Base-by-base conservation (phyloP, 2,329 filamentous ascomycete genomes). In the Metarhizium brunneum region DNA sequence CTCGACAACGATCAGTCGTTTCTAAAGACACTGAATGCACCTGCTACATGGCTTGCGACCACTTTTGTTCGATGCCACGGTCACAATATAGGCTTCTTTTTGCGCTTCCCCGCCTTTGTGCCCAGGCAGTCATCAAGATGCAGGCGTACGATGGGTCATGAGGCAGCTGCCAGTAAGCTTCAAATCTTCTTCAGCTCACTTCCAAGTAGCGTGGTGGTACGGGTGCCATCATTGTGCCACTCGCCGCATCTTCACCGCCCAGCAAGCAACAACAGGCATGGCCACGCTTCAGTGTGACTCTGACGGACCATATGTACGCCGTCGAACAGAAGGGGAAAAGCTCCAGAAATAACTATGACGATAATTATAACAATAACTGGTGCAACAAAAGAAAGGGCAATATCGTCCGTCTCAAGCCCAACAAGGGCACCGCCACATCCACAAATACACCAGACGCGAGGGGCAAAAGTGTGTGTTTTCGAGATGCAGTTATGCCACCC, bases 241-340 rank as follows among this genome's bases (percentile, higher is more conserved):
- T 14, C 10, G 29, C 20, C 40, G 32, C 32, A 35, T 29, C 50
- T 43, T 52, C 42, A 55, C 54, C 54, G 54, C 54, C 48, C 35
- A 38, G 52, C 45, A 35, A 14, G 14, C 47, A 18, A 48, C 43
- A 40, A 29, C 49, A n/a, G n/a, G n/a, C n/a, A 52, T 52, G 54
- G 42, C 40, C 48, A 43, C n/a, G 30, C 35, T 42, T 47, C n/a
- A 10, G 52, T 54, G 49, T 16, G 38, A 52, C 48, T 18, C 51
- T 52, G 38, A 13, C 5, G 38, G 14, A 7, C 4, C 10, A 14
- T n/a, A 13, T 14, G 36, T 7, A 40, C 38, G 14, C 11, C 38
- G 35, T 40, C 20, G 11, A 20, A 45, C 42, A 45, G 13, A 40
- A 40, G 8, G 38, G 11, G 38, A 3, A 40, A 16, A 40, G 8